Evolutionary conservation across 306 rosid species (phyloP).

Genomic region (Fragaria nilgerrensis): DNA sequence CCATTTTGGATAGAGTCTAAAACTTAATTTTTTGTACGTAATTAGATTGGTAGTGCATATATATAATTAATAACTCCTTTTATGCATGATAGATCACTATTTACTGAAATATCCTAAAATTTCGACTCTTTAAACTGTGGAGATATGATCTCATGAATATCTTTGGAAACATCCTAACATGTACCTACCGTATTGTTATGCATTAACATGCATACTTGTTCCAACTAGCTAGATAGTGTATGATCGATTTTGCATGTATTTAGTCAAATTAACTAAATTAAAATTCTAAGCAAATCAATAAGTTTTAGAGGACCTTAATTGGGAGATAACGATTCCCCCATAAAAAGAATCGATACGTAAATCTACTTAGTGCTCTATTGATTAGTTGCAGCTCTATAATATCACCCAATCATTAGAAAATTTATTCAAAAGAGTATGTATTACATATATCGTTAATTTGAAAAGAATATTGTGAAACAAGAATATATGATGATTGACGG

Average conservation of each 20-base stretch:
- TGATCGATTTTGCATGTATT: not conserved
- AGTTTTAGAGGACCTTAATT: not conserved
- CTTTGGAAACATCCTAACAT: too few species aligned
- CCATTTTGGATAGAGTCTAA: not conserved
- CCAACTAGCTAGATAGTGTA: not conserved
- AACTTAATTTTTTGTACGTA: too few species aligned
- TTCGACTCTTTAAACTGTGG: too few species aligned
- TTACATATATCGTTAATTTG: constrained; percentile 4
- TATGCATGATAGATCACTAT: not conserved
- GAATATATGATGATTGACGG: constrained; percentile 12
- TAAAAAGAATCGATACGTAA: not conserved
- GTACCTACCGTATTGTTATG: too few species aligned
- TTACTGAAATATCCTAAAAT: too few species aligned
- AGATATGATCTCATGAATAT: too few species aligned
- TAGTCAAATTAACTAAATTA: not conserved
- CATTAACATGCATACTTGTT: not conserved
- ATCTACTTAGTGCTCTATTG: not conserved
- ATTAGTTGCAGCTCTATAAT: not conserved
- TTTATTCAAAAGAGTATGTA: constrained; percentile 2
- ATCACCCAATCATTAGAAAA: too few species aligned
- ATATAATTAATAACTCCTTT: not conserved
- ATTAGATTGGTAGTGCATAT: not conserved
- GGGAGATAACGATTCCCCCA: too few species aligned
- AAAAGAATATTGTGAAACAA: constrained; percentile 13
- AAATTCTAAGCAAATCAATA: too few species aligned